Percentiles rank a stretch among this genome's conserved stretches.
These are phyloP conservation scores for Kwoniella europaea DNA, from an alignment of 768 basidiomycete species.

Conservation along the genomic window DNA sequence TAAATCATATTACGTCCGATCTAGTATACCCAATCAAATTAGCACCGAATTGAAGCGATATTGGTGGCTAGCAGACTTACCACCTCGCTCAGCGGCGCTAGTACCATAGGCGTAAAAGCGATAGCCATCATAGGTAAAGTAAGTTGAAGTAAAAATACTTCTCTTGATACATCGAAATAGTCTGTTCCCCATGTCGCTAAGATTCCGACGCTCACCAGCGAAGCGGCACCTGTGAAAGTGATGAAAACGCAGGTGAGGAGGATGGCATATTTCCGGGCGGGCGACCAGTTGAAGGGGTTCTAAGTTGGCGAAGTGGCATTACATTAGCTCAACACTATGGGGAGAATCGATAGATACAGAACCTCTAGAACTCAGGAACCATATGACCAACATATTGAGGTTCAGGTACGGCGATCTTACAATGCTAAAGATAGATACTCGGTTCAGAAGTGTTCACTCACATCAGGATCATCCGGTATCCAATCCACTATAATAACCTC, in stretches of 20 bases:
- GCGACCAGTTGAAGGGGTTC: conserved; percentile 56
- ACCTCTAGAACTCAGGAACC: neutral
- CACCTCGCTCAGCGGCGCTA: conserved; percentile 53
- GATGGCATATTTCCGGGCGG: conserved; percentile 40
- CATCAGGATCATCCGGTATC: conserved; percentile 50
- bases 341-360: neutral
- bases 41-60: neutral
- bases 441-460: conserved; percentile 23
- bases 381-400: neutral
- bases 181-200: conserved; percentile 30
- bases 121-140: conserved; percentile 42
- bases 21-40: conserved; percentile 6
- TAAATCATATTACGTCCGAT: conserved; percentile 52
- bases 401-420: too few relatives aligned
- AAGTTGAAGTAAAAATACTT: conserved; percentile 25
- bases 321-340: neutral
- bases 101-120: conserved; percentile 46
- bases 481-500: conserved; percentile 54
- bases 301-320: conserved; percentile 10
- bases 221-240: conserved; percentile 34
- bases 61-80: conserved; percentile 21
- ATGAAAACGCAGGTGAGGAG: conserved; percentile 37
- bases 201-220: conserved; percentile 16
- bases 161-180: conserved; percentile 30
- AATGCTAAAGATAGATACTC: too few relatives aligned